These are phyloP conservation scores for Auricularia auricula-judae DNA, from an alignment of 768 basidiomycete species.

Conservation along the genomic window DNA sequence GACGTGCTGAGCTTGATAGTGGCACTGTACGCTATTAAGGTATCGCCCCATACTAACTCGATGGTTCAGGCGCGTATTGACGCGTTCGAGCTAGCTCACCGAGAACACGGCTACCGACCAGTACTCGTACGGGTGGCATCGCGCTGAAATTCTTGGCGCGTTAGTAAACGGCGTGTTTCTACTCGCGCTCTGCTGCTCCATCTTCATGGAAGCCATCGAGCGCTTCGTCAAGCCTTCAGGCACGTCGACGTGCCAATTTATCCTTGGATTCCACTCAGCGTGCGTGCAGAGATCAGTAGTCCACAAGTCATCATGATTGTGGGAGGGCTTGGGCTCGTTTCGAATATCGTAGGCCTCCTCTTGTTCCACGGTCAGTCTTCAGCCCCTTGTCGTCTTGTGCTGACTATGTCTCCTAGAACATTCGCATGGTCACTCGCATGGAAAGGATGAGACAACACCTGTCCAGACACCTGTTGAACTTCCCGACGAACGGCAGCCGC, in stretches of 20 bases:
- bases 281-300: constrained; percentile 66
- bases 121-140: constrained; percentile 99
- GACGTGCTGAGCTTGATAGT: constrained; percentile 94
- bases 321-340: constrained; percentile 77
- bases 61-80: constrained; percentile 1
- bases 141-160: constrained; percentile 93
- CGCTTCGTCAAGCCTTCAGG: constrained; percentile 82
- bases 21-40: constrained; percentile 90
- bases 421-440: not conserved
- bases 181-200: constrained; percentile 92
- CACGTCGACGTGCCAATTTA: constrained; percentile 18
- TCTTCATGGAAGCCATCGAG: constrained; percentile 82
- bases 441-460: not conserved
- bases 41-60: constrained; percentile 14
- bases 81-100: constrained; percentile 41
- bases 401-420: not conserved
- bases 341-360: constrained; percentile 88
- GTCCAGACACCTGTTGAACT: not conserved
- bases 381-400: not conserved
- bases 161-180: constrained; percentile 95
- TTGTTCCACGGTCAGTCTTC: constrained; percentile 75
- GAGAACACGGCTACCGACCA: constrained; percentile 43
- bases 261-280: constrained; percentile 6
- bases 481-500: not conserved
- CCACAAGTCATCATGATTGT: constrained; percentile 84